Conservation (phyloP, 2,329 filamentous ascomycete genomes). For the Trichoderma cornu-damae region DNA sequence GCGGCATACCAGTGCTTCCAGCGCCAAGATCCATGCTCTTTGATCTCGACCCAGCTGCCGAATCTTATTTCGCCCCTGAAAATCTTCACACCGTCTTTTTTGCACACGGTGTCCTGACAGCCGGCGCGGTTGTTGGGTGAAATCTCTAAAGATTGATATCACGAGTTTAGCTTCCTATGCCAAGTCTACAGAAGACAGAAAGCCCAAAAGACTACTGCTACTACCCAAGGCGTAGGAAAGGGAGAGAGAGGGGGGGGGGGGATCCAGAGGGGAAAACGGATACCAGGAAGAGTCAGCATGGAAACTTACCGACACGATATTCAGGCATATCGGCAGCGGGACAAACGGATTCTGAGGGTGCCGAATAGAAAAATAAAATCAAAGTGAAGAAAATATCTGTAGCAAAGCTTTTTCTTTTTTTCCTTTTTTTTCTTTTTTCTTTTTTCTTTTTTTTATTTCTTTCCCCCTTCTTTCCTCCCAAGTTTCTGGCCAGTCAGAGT, state of each 20-base stretch:
- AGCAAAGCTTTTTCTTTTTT: neutral
- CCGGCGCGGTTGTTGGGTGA: slow-evolving; percentile 65
- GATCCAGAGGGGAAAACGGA: neutral
- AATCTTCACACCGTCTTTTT: slow-evolving; percentile 64
- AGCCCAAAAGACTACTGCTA: neutral
- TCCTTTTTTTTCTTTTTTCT: no score
- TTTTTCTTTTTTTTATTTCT: no score
- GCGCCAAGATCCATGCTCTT: slow-evolving; percentile 58
- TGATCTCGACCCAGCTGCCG: slow-evolving; percentile 64
- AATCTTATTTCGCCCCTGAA: slow-evolving; percentile 72
- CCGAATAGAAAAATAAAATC: slow-evolving; percentile 7
- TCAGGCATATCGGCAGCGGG: slow-evolving; percentile 36
- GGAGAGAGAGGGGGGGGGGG: no score
- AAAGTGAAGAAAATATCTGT: neutral
- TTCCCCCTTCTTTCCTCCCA: no score
- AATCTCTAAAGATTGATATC: slow-evolving; percentile 51
- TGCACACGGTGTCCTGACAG: slow-evolving; percentile 71
- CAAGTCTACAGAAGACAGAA: neutral
- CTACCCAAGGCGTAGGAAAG: neutral
- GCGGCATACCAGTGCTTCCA: slow-evolving; percentile 80
- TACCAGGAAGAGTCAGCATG: neutral
- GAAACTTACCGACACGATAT: slow-evolving; percentile 44
- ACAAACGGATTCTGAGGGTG: neutral
- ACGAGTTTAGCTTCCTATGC: neutral
- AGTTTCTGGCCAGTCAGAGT: no score